Conservation (phyloP, 352 stramenopile species). For the Pythium angustatum region DNA sequence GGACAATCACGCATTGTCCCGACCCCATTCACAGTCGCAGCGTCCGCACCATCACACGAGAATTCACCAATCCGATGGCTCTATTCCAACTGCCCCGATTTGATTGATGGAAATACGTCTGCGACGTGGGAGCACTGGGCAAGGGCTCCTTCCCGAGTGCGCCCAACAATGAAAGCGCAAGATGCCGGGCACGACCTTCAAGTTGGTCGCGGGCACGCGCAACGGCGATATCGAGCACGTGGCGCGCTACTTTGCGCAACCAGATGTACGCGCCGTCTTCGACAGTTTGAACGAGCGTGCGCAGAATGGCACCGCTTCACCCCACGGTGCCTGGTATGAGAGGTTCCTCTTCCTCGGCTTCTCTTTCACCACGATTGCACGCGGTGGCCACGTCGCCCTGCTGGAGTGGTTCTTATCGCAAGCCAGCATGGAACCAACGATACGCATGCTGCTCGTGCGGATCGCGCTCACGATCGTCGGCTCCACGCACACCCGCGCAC, state of each 20-base stretch:
- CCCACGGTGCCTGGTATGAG: not conserved
- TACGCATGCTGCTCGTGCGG: not conserved
- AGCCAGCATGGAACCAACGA: not conserved
- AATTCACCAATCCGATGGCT: no score
- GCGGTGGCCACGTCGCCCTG: slow-evolving; percentile 1
- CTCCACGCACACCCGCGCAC: not conserved
- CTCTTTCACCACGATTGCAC: not conserved
- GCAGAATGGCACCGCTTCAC: not conserved
- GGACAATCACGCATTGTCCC: no score
- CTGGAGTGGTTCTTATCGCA: slow-evolving; percentile 13
- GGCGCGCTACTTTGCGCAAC: slow-evolving; percentile 3
- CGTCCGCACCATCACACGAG: no score
- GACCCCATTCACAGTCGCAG: no score
- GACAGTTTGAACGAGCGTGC: not conserved
- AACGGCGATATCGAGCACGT: not conserved
- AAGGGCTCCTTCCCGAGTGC: no score
- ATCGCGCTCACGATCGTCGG: not conserved
- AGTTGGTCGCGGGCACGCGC: slow-evolving; percentile 3
- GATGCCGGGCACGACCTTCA: no score
- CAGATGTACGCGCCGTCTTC: not conserved
- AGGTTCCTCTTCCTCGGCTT: slow-evolving; percentile 1
- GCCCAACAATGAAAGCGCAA: no score
- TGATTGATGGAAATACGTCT: no score
- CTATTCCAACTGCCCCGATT: no score
- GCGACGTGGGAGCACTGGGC: no score